Evolutionary conservation across 805 yeast genomes (phyloP), one percentile per base, ranked within the genome.

Genomic region (Kodamaea neixiangensis): DNA sequence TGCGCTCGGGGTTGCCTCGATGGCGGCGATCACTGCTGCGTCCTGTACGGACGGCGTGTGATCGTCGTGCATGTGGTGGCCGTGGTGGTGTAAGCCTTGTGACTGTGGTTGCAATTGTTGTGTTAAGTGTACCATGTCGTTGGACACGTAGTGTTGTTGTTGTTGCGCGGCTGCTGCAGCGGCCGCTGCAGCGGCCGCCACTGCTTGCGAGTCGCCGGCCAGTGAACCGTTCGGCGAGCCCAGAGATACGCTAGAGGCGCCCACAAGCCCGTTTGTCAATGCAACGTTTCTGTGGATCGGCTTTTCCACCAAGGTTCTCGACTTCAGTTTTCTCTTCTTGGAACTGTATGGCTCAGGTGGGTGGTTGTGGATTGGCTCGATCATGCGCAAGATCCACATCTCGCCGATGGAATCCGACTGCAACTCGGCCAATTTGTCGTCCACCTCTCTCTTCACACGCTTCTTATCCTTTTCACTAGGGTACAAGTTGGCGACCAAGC

Each of bases 341-440:
- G 59, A 50, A 18, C 48, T 44, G 53, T 63, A 62, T 38, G 76
- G 76, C 60, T 73, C 78, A 13, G 76, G 71, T 1, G 77, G 65
- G 57, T 75, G 79, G 58, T 75, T 75, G 60, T 75, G 79, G 18
- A 67, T 66, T 1, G 78, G 77, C 57, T 71, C 72, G 48, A 75
- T 74, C 79, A 75, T 75, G 50, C 78, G 60, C 58, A 75, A 73
- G 41, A 74, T 70, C 79, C 79, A 75, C 69, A 72, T 71, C 57
- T 73, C 78, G 19, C 62, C 66, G 39, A 49, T 51, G 10, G 47
- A 57, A 25, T 59, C 57, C 11, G 46, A 13, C 11, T 40, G 53
- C 49, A 51, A 61, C 18, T 58, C 69, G 29, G 51, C 51, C 21
- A 64, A 51, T 47, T 67, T 66, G 19, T 65, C 72, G 42, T 66